Base-by-base conservation (phyloP, 352 stramenopile species). In the Phytophthora pini region DNA sequence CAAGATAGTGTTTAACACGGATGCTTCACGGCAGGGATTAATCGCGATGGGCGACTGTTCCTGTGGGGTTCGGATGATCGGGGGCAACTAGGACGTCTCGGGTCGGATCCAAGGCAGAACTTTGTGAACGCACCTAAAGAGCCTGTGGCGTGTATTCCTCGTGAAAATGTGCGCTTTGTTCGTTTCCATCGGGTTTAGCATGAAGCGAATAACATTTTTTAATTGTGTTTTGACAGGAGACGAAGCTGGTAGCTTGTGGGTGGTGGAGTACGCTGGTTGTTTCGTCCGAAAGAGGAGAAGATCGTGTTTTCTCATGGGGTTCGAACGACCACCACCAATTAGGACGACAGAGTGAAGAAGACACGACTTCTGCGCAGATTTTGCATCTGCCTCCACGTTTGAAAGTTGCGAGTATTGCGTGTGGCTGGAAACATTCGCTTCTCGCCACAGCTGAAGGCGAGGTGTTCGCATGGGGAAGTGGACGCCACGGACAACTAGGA, bases 371-470 rank as follows among this genome's bases (percentile, higher is more conserved):
- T 15, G 26, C 45, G 7, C 32, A 64, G n/a, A 59, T 79, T 34
- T 5, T 51, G 20, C 49, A 57, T 17, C 55, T 87, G 11, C 53
- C 64, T 54, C 29, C 12, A 1, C 36, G 43, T 6, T 60, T 87
- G 12, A 59, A 68, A 17, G 75, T 93, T 43, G n/a, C 62, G 26
- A 90, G 81, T 40, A 51, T 95, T 40, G 74, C 87, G 0, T 93
- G 87, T 65, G 85, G 87, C 5, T 95, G 87, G 87, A 95, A 95
- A 32, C 87, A 95, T 64, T 90, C 80, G 9, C 68, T 95, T 45
- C 46, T 95, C 0, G 70, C 68, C 6, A 81, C 82, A 12, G 57
- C 52, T 43, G 65, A 77, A 32, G 80, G 82, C 1, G 57, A 76
- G 1, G 80, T 84, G 1, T 92, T 82, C 44, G 56, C 85, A n/a